Percentiles rank a stretch among this genome's conserved stretches.
Conservation (phyloP, 108 stramenopile species). For the Fragilariopsis cylindrus region DNA sequence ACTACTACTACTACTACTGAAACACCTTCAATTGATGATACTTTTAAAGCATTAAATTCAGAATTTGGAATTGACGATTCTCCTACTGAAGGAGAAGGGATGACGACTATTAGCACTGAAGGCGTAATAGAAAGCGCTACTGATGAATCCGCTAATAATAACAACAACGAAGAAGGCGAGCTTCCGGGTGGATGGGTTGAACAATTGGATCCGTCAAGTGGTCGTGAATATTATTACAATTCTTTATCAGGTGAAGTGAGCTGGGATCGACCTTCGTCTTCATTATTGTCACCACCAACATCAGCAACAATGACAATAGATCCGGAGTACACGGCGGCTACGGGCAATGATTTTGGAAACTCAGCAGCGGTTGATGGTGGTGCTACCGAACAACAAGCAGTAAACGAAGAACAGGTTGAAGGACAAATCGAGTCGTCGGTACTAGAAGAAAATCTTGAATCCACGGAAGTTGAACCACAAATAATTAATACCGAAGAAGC, state of each 20-base stretch:
- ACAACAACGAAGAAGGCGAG: background rate
- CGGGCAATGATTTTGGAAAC: background rate
- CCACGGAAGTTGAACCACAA: background rate
- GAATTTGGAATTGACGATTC: slow-evolving; percentile 21
- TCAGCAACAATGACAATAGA: background rate
- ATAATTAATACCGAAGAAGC: background rate
- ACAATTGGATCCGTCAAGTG: slow-evolving; percentile 44
- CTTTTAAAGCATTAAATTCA: slow-evolving; percentile 23
- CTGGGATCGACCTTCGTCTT: slow-evolving; percentile 28
- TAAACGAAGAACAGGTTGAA: slow-evolving; percentile 1
- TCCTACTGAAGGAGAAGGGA: background rate
- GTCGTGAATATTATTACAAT: slow-evolving; percentile 61
- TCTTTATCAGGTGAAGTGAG: slow-evolving; percentile 17
- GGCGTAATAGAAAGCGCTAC: background rate
- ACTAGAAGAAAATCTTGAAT: background rate
- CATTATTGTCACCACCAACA: background rate
- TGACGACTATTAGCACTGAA: background rate
- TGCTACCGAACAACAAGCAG: slow-evolving; percentile 14
- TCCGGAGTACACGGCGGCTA: background rate
- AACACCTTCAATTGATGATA: slow-evolving; percentile 16
- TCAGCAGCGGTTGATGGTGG: slow-evolving; percentile 32
- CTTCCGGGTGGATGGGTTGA: slow-evolving; percentile 63
- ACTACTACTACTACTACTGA: background rate
- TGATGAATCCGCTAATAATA: slow-evolving; percentile 2
- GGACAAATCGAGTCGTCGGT: background rate